Percentiles rank a stretch among this genome's conserved stretches.
Evolutionary conservation across 1,139 yeast species (phyloP).

Genomic region (Candida pseudoviswanathii): DNA sequence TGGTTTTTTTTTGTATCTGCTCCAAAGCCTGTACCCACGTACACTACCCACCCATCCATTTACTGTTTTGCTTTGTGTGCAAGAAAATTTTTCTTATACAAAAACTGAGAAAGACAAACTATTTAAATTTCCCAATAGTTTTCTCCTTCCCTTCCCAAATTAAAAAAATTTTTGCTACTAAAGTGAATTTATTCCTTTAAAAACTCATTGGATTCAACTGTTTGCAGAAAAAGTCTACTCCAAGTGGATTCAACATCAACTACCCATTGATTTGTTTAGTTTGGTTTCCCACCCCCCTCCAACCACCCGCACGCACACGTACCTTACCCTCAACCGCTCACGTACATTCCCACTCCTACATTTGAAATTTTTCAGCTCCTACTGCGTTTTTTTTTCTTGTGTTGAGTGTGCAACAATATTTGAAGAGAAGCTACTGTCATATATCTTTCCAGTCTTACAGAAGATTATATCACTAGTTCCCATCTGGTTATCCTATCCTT

Average conservation of each 20-base stretch:
- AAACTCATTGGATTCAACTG: not conserved
- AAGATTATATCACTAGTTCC: not conserved
- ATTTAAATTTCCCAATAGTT: not conserved
- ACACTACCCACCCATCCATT: not conserved
- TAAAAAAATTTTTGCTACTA: not conserved
- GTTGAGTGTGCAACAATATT: not conserved
- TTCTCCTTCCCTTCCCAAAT: not conserved
- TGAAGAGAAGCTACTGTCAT: not conserved
- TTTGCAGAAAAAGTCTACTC: not conserved
- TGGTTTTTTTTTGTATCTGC: not conserved
- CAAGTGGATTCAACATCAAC: not conserved
- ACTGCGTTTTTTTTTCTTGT: not conserved
- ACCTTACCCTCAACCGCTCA: not conserved
- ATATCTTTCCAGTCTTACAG: not conserved
- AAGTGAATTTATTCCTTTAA: not conserved
- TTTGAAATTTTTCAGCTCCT: not conserved
- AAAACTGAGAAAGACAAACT: not conserved
- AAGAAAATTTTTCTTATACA: not conserved
- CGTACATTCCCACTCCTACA: not conserved
- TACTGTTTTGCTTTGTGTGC: not conserved
- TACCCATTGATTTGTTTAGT: not conserved
- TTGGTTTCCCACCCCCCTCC: not conserved
- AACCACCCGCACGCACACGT: not conserved
- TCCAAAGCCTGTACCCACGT: no score
- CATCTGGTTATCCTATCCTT: not conserved